Conservation (phyloP, 208 protist species). For the Trypanosoma boissoni region DNA sequence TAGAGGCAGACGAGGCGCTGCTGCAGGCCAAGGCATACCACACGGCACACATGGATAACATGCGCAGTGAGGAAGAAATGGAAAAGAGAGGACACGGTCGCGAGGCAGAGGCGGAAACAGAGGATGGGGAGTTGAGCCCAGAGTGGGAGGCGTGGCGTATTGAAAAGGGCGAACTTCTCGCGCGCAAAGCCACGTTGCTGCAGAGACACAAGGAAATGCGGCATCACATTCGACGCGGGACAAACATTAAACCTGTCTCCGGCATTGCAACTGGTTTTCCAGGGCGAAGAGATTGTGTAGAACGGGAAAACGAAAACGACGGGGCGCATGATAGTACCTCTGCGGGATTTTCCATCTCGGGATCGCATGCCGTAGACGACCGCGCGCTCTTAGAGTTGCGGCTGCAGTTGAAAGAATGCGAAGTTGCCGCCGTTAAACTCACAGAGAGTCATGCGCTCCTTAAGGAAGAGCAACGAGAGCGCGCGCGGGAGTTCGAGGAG, state of each 20-base stretch:
- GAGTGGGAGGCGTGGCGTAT: conserved; percentile 44
- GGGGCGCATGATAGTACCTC: no score
- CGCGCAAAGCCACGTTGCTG: conserved; percentile 26
- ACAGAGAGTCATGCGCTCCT: conserved; percentile 42
- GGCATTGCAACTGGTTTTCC: conserved; percentile 20
- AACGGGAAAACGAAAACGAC: conserved; percentile 12
- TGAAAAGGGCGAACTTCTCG: conserved; percentile 45
- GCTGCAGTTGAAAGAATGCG: conserved; percentile 31
- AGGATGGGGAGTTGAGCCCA: conserved; percentile 21
- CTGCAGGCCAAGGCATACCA: conserved; percentile 5
- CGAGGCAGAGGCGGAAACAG: conserved; percentile 30
- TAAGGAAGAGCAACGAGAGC: conserved; percentile 11
- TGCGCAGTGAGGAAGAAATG: conserved; percentile 20
- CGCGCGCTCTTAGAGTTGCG: conserved; percentile 33
- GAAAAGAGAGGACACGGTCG: background rate
- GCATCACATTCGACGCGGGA: conserved; percentile 54
- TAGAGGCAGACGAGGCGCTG: background rate
- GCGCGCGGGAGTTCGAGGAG: conserved; percentile 13
- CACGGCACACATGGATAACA: conserved; percentile 23
- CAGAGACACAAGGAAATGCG: conserved; percentile 40
- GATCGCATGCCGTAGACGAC: conserved; percentile 28
- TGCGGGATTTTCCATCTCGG: no score
- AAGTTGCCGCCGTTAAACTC: conserved; percentile 28
- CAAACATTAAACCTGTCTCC: conserved; percentile 63
- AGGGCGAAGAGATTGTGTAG: conserved; percentile 21